phyloP scores from a whole-genome alignment of 2,329 filamentous ascomycete species.

The Massarina eburnea region DNA sequence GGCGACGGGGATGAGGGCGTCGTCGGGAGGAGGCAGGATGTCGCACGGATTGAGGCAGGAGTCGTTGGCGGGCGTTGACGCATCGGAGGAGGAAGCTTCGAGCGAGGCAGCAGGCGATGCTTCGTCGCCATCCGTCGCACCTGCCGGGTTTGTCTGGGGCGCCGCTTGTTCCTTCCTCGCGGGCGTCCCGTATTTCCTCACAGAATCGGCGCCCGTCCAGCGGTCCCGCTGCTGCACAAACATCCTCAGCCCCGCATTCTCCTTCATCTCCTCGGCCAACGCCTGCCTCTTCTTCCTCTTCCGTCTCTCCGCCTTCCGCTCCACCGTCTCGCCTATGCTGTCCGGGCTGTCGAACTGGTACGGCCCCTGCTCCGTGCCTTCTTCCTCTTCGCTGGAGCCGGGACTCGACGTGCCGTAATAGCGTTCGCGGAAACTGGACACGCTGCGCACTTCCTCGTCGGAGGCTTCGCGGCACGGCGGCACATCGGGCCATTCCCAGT shows the following conservation, averaged over 20 bases:
- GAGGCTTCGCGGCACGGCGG: conserved; percentile 36
- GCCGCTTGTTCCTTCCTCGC: neutral
- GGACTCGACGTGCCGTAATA: conserved; percentile 43
- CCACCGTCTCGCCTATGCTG: conserved; percentile 44
- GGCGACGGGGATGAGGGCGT: conserved; percentile 68
- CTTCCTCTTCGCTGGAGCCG: conserved; percentile 15
- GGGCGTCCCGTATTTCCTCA: conserved; percentile 43
- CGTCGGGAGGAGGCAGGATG: conserved; percentile 6
- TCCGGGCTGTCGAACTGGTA: conserved; percentile 51
- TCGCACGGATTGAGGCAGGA: conserved; percentile 9
- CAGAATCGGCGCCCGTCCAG: conserved; percentile 74
- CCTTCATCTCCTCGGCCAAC: conserved; percentile 52
- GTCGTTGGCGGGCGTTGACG: conserved; percentile 6
- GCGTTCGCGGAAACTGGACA: conserved; percentile 46
- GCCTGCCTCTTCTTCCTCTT: conserved; percentile 42
- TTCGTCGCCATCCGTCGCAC: too few species aligned
- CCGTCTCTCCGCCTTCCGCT: conserved; percentile 27
- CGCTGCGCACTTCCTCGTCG: conserved; percentile 36
- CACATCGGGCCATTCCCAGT: conserved; percentile 48
- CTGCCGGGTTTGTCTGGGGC: neutral
- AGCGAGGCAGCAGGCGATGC: neutral
- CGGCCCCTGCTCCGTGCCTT: conserved; percentile 12
- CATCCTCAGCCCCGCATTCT: conserved; percentile 81
- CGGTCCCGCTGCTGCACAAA: conserved; percentile 76
- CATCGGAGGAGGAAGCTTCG: conserved; percentile 45